Conservation (phyloP, 805 yeast species). For the Maudiozyma serrabonitensis region DNA sequence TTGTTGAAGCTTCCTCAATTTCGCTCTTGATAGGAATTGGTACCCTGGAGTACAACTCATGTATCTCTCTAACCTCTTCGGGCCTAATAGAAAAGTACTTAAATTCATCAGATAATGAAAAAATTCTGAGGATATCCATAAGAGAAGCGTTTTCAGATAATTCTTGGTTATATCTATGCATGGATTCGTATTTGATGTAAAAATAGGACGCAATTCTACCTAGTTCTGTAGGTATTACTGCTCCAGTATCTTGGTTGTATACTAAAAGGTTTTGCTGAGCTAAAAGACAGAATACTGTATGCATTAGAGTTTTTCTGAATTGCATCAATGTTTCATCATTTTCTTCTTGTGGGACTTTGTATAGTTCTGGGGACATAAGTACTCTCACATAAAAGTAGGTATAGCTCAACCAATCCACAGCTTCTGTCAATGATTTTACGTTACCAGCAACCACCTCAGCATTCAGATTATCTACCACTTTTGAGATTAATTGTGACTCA, state of each 20-base stretch:
- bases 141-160: constrained; percentile 56
- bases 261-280: constrained; percentile 46
- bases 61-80: constrained; percentile 73
- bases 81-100: constrained; percentile 72
- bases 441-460: constrained; percentile 80
- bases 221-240: constrained; percentile 50
- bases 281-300: constrained; percentile 62
- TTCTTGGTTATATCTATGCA: constrained; percentile 52
- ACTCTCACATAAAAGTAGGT: constrained; percentile 76
- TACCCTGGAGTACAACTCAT: constrained; percentile 55
- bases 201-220: constrained; percentile 83
- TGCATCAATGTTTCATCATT: constrained; percentile 41
- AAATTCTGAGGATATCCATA: constrained; percentile 67
- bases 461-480: constrained; percentile 64
- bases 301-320: constrained; percentile 51
- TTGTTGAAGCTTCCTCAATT: constrained; percentile 61
- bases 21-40: constrained; percentile 82
- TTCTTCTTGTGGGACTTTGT: constrained; percentile 48
- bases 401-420: constrained; percentile 68
- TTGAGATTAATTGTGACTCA: constrained; percentile 73
- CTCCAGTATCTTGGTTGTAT: constrained; percentile 44
- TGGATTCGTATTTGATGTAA: constrained; percentile 69
- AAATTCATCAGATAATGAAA: constrained; percentile 80
- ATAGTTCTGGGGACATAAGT: constrained; percentile 60
- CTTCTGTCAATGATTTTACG: constrained; percentile 50